These are phyloP conservation scores for Blastocladiella emersonii DNA, from an alignment of 371 early-diverging fungal species.

Conservation along the genomic window DNA sequence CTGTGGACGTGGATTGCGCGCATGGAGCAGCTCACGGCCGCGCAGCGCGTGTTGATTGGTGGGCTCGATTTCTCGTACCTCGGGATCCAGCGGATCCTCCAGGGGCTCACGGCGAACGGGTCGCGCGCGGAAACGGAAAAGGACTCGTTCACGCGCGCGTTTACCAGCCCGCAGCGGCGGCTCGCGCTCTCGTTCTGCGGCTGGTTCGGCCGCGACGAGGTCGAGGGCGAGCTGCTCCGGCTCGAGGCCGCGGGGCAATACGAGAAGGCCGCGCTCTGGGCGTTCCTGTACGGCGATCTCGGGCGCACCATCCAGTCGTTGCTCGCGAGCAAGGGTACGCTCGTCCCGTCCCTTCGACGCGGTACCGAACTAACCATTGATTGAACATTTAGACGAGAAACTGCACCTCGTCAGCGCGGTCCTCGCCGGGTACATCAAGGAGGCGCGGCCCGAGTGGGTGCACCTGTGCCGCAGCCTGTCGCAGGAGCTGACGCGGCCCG, in stretches of 20 bases:
- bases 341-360: too few species aligned
- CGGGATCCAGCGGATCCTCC: slow-evolving; percentile 47
- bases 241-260: slow-evolving; percentile 50
- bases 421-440: slow-evolving; percentile 39
- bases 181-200: slow-evolving; percentile 60
- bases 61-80: slow-evolving; percentile 51
- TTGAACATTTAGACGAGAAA: slow-evolving; percentile 40
- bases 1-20: slow-evolving; percentile 65
- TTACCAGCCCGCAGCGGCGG: slow-evolving; percentile 29
- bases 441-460: slow-evolving; percentile 34
- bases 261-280: slow-evolving; percentile 73
- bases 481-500: slow-evolving; percentile 34
- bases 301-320: slow-evolving; percentile 60
- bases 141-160: background rate
- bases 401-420: slow-evolving; percentile 63
- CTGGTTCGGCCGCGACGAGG: slow-evolving; percentile 42
- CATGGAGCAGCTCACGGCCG: slow-evolving; percentile 37
- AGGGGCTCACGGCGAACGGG: slow-evolving; percentile 19
- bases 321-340: slow-evolving; percentile 36
- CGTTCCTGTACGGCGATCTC: slow-evolving; percentile 63
- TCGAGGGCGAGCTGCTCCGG: slow-evolving; percentile 41
- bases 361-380: too few species aligned
- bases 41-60: slow-evolving; percentile 29
- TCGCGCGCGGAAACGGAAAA: background rate
- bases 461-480: slow-evolving; percentile 45